phyloP scores from a whole-genome alignment of 2,329 filamentous ascomycete species.

The Xylaria sp. region DNA sequence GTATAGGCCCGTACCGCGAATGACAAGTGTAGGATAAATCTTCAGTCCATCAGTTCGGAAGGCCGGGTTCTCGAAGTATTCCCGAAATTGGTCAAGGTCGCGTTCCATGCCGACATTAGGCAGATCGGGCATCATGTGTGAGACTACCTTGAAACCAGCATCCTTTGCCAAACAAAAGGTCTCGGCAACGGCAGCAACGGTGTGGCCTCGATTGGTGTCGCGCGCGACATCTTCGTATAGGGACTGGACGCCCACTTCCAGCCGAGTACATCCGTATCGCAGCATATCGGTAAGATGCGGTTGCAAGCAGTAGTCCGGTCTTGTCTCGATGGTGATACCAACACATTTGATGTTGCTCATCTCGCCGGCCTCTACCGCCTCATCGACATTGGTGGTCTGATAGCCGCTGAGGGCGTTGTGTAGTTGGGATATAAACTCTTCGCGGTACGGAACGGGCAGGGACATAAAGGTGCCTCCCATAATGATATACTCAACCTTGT shows the following conservation, averaged over 20 bases:
- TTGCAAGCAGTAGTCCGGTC: slow-evolving; percentile 95
- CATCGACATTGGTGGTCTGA: slow-evolving; percentile 92
- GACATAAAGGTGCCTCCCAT: slow-evolving; percentile 99
- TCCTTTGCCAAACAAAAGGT: slow-evolving; percentile 98
- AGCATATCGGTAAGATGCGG: slow-evolving; percentile 97
- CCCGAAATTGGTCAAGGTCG: slow-evolving; percentile 94
- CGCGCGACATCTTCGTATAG: slow-evolving; percentile 98
- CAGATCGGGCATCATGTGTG: slow-evolving; percentile 99
- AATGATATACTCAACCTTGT: slow-evolving; percentile 99
- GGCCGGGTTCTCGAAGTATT: slow-evolving; percentile 96
- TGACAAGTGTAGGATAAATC: slow-evolving; percentile 97
- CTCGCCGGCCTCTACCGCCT: slow-evolving; percentile 92
- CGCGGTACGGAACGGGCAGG: slow-evolving; percentile 84
- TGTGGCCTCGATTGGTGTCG: slow-evolving; percentile 97
- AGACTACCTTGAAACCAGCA: slow-evolving; percentile 98
- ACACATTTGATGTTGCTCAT: slow-evolving; percentile 99
- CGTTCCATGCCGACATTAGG: slow-evolving; percentile 99
- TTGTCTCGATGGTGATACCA: slow-evolving; percentile 97
- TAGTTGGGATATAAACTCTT: slow-evolving; percentile 93
- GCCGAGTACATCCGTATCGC: slow-evolving; percentile 93
- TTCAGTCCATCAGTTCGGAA: slow-evolving; percentile 98
- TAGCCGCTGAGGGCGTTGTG: slow-evolving; percentile 98
- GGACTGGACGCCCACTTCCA: slow-evolving; percentile 96
- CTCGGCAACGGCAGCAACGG: slow-evolving; percentile 92
- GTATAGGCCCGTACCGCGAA: slow-evolving; percentile 94